Percentiles rank a stretch among this genome's conserved stretches.
These are phyloP conservation scores for Ormosia semicastrata DNA, from an alignment of 306 rosid genomes.

Conservation along the genomic window DNA sequence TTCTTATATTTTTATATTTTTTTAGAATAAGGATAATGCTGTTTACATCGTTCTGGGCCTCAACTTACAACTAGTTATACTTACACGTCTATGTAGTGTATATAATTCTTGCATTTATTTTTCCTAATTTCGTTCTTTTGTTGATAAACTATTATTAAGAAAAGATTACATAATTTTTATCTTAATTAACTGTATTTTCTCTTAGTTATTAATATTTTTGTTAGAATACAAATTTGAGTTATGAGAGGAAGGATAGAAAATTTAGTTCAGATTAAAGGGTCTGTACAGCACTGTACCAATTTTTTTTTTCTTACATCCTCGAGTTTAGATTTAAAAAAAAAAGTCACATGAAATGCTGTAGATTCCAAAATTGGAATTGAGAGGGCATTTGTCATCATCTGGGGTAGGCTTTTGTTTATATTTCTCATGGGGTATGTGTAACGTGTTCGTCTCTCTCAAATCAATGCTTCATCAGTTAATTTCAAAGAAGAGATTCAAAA, in stretches of 20 bases:
- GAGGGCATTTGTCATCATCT: neutral
- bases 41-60: neutral
- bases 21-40: neutral
- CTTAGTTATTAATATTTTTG: neutral
- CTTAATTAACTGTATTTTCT: neutral
- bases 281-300: neutral
- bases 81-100: neutral
- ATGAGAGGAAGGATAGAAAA: neutral
- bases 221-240: neutral
- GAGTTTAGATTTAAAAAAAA: neutral
- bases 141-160: too few species aligned
- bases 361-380: constrained; percentile 18
- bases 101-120: neutral
- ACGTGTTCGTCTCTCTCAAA: neutral
- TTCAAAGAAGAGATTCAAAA: neutral
- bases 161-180: too few species aligned
- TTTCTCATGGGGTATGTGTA: neutral
- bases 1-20: too few species aligned
- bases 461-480: neutral
- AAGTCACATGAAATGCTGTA: neutral
- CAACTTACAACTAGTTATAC: neutral
- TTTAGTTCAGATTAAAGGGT: neutral
- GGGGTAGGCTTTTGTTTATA: constrained; percentile 25
- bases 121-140: neutral
- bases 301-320: neutral